Evolutionary conservation across 2,329 filamentous ascomycete species (phyloP), one percentile per base, ranked within the genome.

Genomic region (Pseudogymnoascus sp.): DNA sequence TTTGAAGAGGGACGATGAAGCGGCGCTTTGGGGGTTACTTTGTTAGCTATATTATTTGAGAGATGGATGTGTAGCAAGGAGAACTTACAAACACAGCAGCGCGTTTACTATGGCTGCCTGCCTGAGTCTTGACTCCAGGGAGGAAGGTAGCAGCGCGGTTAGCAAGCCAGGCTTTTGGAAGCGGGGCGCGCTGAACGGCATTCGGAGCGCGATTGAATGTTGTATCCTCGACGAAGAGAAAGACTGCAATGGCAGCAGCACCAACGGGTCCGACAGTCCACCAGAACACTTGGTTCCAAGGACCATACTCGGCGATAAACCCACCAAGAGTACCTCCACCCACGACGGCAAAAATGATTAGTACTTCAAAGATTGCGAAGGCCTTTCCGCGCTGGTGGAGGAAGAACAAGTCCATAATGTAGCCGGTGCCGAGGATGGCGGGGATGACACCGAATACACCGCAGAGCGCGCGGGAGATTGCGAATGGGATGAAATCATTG

Each of bases 371-470:
- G 26, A 71, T 67, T 0, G 73, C 75, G 60, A 78, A 78, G 7
- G 75, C 75, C 35, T 74, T 69, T 7, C 77, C 77, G 17, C 76
- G 74, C 65, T 78, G 74, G 61, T 78, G 77, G 33, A 78, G 67
- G 67, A 78, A 79, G 67, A 78, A 78, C 61, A 77, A 42, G 61
- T 78, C 77, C n/a, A 76, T 74, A 21, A 79, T 73, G 35, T 76
- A 73, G 38, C 75, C 69, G 19, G 75, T 72, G 17, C 76, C 77
- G 47, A 79, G 70, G 31, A 77, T 69, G 62, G 74, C 71, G 38
- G 75, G 71, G 11, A 76, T 69, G 11, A 73, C 72, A 21, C 78
- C 77, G 61, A 76, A 77, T 65, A 78, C 72, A n/a, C 76, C 75
- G 0, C 73, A 68, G 63, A 78, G 72, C n/a, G 75, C 71, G 19